phyloP scores from a whole-genome alignment of 2,329 filamentous ascomycete species.

The Trematosphaeria pertusa region DNA sequence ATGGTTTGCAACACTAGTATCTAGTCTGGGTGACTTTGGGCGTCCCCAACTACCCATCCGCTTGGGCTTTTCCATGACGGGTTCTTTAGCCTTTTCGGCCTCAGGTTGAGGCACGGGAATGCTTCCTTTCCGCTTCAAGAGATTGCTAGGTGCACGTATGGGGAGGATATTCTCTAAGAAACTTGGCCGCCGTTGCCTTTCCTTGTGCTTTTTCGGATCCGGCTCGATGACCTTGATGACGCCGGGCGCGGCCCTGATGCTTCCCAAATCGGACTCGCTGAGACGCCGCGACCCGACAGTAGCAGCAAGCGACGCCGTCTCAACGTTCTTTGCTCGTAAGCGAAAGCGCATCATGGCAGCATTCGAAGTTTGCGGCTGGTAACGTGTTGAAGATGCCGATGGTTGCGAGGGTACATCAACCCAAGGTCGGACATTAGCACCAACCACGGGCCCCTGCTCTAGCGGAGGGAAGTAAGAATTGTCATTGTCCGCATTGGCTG shows the following conservation, averaged over 20 bases:
- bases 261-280: constrained; percentile 69
- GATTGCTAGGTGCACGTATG: constrained; percentile 52
- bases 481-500: constrained; percentile 30
- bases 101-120: constrained; percentile 40
- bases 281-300: constrained; percentile 74
- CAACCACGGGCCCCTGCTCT: constrained; percentile 27
- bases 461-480: constrained; percentile 40
- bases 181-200: constrained; percentile 58
- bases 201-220: constrained; percentile 48
- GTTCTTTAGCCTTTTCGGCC: constrained; percentile 40
- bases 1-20: constrained; percentile 48
- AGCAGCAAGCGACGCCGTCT: constrained; percentile 64
- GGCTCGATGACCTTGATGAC: constrained; percentile 67
- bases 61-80: constrained; percentile 43
- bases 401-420: constrained; percentile 52
- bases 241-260: constrained; percentile 63
- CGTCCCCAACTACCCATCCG: constrained; percentile 52
- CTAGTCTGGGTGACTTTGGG: constrained; percentile 50
- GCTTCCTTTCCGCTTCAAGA: constrained; percentile 57
- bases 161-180: constrained; percentile 57
- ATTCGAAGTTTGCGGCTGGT: constrained; percentile 61
- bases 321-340: constrained; percentile 58
- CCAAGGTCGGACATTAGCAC: constrained; percentile 54
- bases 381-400: constrained; percentile 40
- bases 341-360: constrained; percentile 63